A percentile compares a stretch with the other conserved stretches of the same genome.
Conservation (phyloP, 2,329 filamentous ascomycete species). For the Ilyonectria sp. region DNA sequence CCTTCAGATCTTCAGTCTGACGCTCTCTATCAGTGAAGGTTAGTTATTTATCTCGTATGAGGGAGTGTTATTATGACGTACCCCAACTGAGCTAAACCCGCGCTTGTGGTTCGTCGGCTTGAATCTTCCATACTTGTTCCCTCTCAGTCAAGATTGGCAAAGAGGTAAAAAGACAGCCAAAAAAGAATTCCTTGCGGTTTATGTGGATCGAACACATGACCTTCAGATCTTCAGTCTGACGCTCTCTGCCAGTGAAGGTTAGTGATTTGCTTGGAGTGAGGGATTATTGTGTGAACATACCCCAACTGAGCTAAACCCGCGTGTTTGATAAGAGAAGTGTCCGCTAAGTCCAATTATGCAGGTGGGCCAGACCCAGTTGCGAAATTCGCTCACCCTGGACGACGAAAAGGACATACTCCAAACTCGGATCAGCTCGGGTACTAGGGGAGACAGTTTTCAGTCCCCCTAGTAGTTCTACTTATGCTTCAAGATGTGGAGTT, state of each 20-base stretch:
- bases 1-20: conserved; percentile 34
- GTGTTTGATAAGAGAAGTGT: neutral
- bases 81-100: conserved; percentile 34
- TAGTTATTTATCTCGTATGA: neutral
- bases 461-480: neutral
- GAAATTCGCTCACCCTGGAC: neutral
- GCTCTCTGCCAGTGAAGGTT: conserved; percentile 32
- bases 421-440: neutral
- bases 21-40: conserved; percentile 20
- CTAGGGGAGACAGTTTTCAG: too few relatives aligned
- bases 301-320: conserved; percentile 35
- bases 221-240: conserved; percentile 35
- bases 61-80: conserved; percentile 9
- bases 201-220: conserved; percentile 33
- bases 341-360: conserved; percentile 5
- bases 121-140: neutral
- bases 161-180: neutral
- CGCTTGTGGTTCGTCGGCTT: conserved; percentile 1
- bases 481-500: conserved; percentile 4
- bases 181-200: conserved; percentile 21
- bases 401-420: too few relatives aligned
- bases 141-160: neutral
- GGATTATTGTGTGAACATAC: conserved; percentile 26
- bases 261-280: conserved; percentile 21
- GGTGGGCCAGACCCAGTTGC: too few relatives aligned